Base-by-base conservation (phyloP, 208 protist species). In the Leptomonas pyrrhocoris region DNA sequence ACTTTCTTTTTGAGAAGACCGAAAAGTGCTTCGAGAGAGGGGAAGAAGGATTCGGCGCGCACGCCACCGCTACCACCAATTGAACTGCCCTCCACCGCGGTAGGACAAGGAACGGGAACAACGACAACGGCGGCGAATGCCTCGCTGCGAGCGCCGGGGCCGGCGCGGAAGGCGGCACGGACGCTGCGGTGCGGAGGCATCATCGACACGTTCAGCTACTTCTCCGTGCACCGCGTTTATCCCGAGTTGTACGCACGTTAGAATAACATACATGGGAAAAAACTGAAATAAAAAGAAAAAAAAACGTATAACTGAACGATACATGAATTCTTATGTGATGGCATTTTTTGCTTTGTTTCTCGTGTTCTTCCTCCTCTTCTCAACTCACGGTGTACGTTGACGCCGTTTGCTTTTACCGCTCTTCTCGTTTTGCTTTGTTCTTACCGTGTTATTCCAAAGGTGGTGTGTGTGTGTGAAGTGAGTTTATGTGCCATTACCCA, bases 201-300 rank as follows among this genome's bases (percentile, higher is more conserved):
- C 11, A 71, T 88, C 9, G 79, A 83, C 68, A 45, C 63, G 28
- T 85, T 81, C 21, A 80, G 83, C 46, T 88, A 88, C 77, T 88
- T 83, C 69, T 63, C 76, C 18, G 74, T 68, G 8, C 79, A 88
- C 42, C 79, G 79, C 34, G 77, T 80, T 4, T 28, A 83, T 21
- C 62, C 73, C 5, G 56, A 78, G 25, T 71, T 81, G 72, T 83
- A 85, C 62, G n/a, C 64, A 0, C 15, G 38, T 15, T 68, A 25
- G 51, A n/a, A 2, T 38, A 23, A 63, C 19, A 40, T 19, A 43
- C n/a, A n/a, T n/a, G n/a, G n/a, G n/a, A n/a, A n/a, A n/a, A n/a
- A n/a, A n/a, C n/a, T n/a, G n/a, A n/a, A n/a, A 38, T 38, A 9
- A 12, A 9, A 3, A 38, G 34, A 38, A 38, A 38, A 38, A 9